Evolutionary conservation across 148 eudicot genomes (phyloP).

Genomic region (Chenopodium quinoa): DNA sequence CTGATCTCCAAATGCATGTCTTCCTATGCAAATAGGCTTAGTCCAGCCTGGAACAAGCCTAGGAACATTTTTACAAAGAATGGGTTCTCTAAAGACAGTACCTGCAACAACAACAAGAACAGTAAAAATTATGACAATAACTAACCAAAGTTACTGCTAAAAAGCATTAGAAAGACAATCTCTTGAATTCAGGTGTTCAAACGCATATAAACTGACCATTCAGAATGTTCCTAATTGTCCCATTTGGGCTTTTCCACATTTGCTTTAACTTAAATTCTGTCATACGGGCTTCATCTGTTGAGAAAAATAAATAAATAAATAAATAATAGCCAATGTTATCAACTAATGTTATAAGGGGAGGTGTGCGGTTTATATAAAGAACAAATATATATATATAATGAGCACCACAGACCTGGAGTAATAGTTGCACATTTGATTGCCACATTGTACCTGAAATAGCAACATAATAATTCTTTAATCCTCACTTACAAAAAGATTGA

Average conservation of each 20-base stretch:
- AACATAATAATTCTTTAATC: constrained; percentile 9
- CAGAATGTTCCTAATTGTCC: constrained; percentile 86
- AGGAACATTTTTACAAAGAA: constrained; percentile 83
- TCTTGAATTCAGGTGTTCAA: background rate
- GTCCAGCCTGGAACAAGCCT: constrained; percentile 92
- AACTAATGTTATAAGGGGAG: background rate
- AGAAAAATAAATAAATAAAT: constrained; percentile 10
- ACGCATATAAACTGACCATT: constrained; percentile 52
- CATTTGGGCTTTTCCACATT: constrained; percentile 99
- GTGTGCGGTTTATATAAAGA: background rate
- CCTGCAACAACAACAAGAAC: constrained; percentile 43
- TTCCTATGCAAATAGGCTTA: constrained; percentile 90
- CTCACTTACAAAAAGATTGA: background rate
- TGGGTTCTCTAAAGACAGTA: constrained; percentile 94
- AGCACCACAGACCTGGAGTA: constrained; percentile 66
- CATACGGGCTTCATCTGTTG: constrained; percentile 74
- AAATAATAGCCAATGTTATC: background rate
- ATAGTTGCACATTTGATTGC: constrained; percentile 97
- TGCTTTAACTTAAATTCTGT: constrained; percentile 66
- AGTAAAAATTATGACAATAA: constrained; percentile 8
- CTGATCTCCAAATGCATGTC: constrained; percentile 98
- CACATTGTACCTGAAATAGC: constrained; percentile 73
- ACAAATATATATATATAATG: background rate
- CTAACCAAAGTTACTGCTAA: background rate
- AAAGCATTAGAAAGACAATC: constrained; percentile 3